A percentile compares a stretch with the other conserved stretches of the same genome.
phyloP scores from a whole-genome alignment of 352 stramenopile genomes.

The Blastocystis hominis region DNA sequence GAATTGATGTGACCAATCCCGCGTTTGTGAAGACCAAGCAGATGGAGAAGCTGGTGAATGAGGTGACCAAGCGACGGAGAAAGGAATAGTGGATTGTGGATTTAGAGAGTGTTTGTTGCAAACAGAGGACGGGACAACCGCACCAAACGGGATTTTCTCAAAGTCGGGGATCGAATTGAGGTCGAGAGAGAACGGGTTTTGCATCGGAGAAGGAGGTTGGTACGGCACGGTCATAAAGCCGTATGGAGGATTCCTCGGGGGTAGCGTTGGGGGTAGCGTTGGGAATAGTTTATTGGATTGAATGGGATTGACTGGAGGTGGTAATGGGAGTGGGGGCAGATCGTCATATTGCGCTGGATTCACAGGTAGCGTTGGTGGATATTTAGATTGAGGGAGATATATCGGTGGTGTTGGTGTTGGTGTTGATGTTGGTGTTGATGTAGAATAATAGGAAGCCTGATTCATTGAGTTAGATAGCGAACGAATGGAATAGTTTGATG shows the following conservation, averaged over 20 bases:
- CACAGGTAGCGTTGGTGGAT: no score
- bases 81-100: conserved; percentile 40
- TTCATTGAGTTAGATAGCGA: no score
- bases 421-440: no score
- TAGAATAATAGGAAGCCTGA: no score
- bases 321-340: neutral
- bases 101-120: neutral
- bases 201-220: neutral
- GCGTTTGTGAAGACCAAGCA: conserved; percentile 37
- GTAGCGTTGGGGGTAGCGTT: neutral
- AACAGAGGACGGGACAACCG: neutral
- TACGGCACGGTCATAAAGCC: neutral
- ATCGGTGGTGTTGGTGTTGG: no score
- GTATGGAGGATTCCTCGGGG: neutral
- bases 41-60: conserved; percentile 46
- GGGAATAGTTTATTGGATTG: neutral
- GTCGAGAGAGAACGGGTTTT: neutral
- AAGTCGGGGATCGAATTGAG: neutral
- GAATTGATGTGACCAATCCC: conserved; percentile 53
- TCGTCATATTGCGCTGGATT: no score
- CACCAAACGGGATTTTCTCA: neutral
- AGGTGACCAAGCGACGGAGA: conserved; percentile 30
- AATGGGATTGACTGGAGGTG: neutral
- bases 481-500: no score
- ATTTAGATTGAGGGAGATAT: no score